Evolutionary conservation across 202 grass and related monocot genomes (phyloP), one percentile per base, ranked within the genome.

Genomic region (Eragrostis tef): DNA sequence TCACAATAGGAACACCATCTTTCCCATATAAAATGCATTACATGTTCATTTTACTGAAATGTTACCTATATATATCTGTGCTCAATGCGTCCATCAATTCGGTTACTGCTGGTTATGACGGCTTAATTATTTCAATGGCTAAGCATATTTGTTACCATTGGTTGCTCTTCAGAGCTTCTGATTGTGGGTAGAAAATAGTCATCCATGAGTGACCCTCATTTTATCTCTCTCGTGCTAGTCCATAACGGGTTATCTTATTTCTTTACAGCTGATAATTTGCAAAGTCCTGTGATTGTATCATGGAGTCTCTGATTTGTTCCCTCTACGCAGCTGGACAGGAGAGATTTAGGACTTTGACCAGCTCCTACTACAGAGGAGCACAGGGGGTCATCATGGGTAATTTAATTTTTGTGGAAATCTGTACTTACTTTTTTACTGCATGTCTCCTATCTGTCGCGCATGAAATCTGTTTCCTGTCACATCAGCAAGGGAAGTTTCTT

Each of bases 351-450:
- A 97, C 93, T 67, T 88, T 97, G 70, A 97, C 94, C n/a, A 97
- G 94, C 70, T 97, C 91, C 19, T 97, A 97, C 68, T 97, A 97
- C 60, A 97, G 94, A 93, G 94, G 91, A 73, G 94, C 94, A 21
- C 94, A 97, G 79, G 94, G 94, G 11, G 86, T 97, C 66, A 88
- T 97, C 46, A 91, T 97, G 94, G 91, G 94, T 97, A 94, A 86
- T 82, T 48, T 19, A 39, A 46, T 9, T 0, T 6, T 39, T 34
- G 11, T 83, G 3, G 43, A 13, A 29, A 42, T 46, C 14, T 31
- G 4, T 70, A 36, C 9, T 65, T 76, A 41, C 31, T 53, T 17
- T 17, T 36, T 36, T 47, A 39, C 46, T 62, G 60, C 13, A 25
- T 41, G 42, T 17, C 13, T 69, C 79, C 24, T 36, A 41, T 41